Base-by-base conservation (phyloP, 345 rosid species). In the Gossypium ekmanianum region DNA sequence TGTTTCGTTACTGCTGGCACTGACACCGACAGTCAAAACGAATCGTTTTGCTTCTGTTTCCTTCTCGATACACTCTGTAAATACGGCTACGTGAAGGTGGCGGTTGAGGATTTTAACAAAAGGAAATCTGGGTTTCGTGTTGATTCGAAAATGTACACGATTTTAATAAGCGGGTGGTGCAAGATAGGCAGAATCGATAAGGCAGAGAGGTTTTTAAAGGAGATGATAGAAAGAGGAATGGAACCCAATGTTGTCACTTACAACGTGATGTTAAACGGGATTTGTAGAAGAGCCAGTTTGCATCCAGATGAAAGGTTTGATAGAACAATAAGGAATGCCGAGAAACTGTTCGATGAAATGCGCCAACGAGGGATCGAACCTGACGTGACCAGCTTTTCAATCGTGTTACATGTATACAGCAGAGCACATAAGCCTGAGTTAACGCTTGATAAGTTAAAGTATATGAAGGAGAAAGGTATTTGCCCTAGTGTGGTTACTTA, bases 271-370 rank as follows among this genome's bases (percentile, higher is more conserved):
- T 83, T 91, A 10, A 87, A 91, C 77, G 98, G 97, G 84, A 84
- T 90, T 26, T 92, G 98, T 73, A 72, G 98, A 79, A 85, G 86
- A 61, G 92, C 92, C 7, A 89, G 90, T 27, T 83, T 92, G 88
- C 96, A 91, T 2, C 97, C 97, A 0, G 90, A 84, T 0, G 83
- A 76, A 13, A 86, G 94, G 73, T 85, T 92, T 61, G 95, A 91
- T 78, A 84, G 86, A 76, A 87, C 88, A 7, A 77, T 91, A 41
- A 81, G 77, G 2, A 74, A 74, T 52, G 98, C 93, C 0, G 97
- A 94, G 84, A 89, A 85, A 54, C 78, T 94, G 87, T 87, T 94
- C 18, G 94, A 87, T 14, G 92, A 94, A 90, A 94, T 94, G 97
- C 87, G 79, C 2, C 72, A 71, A 6, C 82, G 94, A 83, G 90